Conservation (phyloP, 2,329 filamentous ascomycete species). For the Fonsecaea multimorphosa region DNA sequence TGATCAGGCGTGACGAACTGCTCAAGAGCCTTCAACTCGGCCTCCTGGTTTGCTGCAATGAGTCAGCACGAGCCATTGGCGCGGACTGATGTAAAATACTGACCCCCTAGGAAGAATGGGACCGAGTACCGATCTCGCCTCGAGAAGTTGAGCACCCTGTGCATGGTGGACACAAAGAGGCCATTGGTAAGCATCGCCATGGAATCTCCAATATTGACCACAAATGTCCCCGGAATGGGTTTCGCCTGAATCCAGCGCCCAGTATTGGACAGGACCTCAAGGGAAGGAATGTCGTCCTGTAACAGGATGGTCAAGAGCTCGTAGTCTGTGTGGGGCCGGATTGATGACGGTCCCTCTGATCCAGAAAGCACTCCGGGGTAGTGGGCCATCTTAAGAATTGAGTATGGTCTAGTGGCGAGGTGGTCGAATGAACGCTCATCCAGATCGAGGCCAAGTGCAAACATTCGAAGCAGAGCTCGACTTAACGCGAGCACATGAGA, state of each 20-base stretch:
- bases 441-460: slow-evolving; percentile 62
- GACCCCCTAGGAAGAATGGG: slow-evolving; percentile 64
- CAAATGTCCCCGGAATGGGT: slow-evolving; percentile 51
- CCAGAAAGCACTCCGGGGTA: slow-evolving; percentile 49
- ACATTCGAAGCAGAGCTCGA: slow-evolving; percentile 58
- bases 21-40: slow-evolving; percentile 28
- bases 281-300: slow-evolving; percentile 59
- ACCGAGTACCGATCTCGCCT: slow-evolving; percentile 53
- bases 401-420: slow-evolving; percentile 59
- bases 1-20: slow-evolving; percentile 27
- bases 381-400: slow-evolving; percentile 53
- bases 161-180: slow-evolving; percentile 57
- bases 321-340: slow-evolving; percentile 57
- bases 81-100: slow-evolving; percentile 53
- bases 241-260: slow-evolving; percentile 52
- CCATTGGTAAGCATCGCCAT: slow-evolving; percentile 59
- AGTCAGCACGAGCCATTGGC: neutral
- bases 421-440: slow-evolving; percentile 62
- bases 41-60: slow-evolving; percentile 28
- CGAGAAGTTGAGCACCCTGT: slow-evolving; percentile 57
- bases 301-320: slow-evolving; percentile 61
- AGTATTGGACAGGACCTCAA: slow-evolving; percentile 55
- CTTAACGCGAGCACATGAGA: slow-evolving; percentile 52
- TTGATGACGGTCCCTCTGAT: slow-evolving; percentile 38
- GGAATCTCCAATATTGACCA: slow-evolving; percentile 60